Evolutionary conservation across 192 early-diverging fungal genomes (phyloP).

Genomic region (Phlyctochytrium arcticum): DNA sequence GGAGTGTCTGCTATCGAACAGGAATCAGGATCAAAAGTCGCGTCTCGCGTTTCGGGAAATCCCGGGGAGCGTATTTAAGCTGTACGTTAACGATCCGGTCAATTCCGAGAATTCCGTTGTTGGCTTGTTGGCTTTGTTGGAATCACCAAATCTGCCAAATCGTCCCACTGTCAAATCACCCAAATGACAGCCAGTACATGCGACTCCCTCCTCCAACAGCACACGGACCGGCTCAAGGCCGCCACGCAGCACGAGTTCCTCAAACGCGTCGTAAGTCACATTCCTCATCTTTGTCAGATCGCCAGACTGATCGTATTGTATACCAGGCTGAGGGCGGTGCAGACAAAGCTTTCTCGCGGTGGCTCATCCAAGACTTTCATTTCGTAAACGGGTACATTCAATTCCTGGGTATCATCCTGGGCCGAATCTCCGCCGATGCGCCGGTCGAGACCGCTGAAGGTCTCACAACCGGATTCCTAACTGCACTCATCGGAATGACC

Average conservation of each 20-base stretch:
- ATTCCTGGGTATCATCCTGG: conserved; percentile 4
- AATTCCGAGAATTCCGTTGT: too few species aligned
- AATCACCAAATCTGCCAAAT: too few species aligned
- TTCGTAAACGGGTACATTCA: conserved; percentile 19
- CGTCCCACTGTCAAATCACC: too few species aligned
- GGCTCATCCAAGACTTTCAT: conserved; percentile 26
- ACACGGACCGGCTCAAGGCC: background rate
- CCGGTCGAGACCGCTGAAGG: background rate
- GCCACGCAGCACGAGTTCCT: conserved; percentile 6
- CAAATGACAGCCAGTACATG: background rate
- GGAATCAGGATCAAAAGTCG: too few species aligned
- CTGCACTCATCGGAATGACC: conserved; percentile 4
- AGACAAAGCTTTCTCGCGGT: conserved; percentile 16
- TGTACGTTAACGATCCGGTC: too few species aligned
- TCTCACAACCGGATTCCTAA: conserved; percentile 1
- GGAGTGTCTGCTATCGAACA: too few species aligned
- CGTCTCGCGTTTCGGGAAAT: too few species aligned
- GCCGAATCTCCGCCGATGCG: conserved; percentile 12
- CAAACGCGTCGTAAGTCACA: background rate
- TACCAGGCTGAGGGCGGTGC: conserved; percentile 7
- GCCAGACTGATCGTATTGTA: background rate
- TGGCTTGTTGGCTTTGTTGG: too few species aligned
- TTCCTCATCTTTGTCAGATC: background rate
- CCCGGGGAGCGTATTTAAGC: too few species aligned
- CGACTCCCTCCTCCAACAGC: background rate